Conservation (phyloP, 441 rosid genomes). For the Pelargonium australe region DNA sequence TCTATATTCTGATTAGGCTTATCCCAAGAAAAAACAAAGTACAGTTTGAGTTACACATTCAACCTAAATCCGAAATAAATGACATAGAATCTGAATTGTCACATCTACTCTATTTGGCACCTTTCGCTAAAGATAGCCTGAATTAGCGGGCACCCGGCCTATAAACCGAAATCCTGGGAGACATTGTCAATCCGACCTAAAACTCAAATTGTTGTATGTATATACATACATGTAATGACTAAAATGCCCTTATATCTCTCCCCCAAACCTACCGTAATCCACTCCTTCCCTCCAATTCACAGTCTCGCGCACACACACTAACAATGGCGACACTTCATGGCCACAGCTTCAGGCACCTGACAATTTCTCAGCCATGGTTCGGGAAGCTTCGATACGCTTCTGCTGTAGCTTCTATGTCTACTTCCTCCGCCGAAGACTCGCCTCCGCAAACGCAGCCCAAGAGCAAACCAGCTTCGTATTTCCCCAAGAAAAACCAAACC, state of each 20-base stretch:
- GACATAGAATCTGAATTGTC: too few relatives aligned
- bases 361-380: constrained; percentile 1
- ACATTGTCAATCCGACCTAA: too few relatives aligned
- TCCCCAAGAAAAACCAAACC: constrained; percentile 70
- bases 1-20: too few relatives aligned
- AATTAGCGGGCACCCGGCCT: too few relatives aligned
- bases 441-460: background rate
- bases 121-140: too few relatives aligned
- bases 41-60: too few relatives aligned
- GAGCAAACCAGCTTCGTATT: constrained; percentile 33
- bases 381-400: background rate
- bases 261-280: background rate
- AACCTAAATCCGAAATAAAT: too few relatives aligned
- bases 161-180: too few relatives aligned
- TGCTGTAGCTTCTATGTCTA: background rate
- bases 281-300: background rate
- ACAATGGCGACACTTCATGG: background rate
- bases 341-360: constrained; percentile 1
- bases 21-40: too few relatives aligned
- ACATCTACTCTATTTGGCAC: too few relatives aligned
- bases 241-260: background rate
- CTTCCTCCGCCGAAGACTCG: background rate
- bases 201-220: too few relatives aligned
- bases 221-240: background rate
- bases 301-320: background rate